Percentiles rank a stretch among this genome's conserved stretches.
phyloP scores from a whole-genome alignment of 2,329 filamentous ascomycete species.

The Diaporthe helianthi region DNA sequence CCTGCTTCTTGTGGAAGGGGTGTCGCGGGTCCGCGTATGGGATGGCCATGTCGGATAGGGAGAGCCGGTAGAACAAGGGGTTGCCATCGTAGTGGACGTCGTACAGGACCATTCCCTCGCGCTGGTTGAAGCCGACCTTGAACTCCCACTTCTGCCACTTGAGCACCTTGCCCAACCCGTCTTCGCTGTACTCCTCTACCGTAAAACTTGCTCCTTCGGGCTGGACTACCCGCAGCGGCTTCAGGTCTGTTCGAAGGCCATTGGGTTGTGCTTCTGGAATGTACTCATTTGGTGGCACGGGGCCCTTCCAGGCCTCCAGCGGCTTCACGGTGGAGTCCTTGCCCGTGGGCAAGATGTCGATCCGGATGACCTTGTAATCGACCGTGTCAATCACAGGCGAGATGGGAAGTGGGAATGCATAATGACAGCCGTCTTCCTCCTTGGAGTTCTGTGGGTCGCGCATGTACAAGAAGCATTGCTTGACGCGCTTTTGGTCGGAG shows the following conservation, averaged over 20 bases:
- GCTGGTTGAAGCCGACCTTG: conserved; percentile 68
- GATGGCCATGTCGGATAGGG: conserved; percentile 68
- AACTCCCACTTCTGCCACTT: conserved; percentile 60
- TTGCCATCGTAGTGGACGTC: conserved; percentile 67
- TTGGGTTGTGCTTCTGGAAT: conserved; percentile 64
- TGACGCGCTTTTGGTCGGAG: conserved; percentile 54
- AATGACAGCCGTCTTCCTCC: conserved; percentile 72
- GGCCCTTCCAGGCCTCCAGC: conserved; percentile 60
- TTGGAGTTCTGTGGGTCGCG: conserved; percentile 64
- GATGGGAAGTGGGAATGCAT: conserved; percentile 71
- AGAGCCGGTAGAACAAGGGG: conserved; percentile 66
- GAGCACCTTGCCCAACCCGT: conserved; percentile 39
- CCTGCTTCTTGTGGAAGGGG: conserved; percentile 70
- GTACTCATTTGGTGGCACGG: conserved; percentile 67
- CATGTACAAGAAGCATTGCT: conserved; percentile 73
- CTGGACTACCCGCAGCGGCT: conserved; percentile 68
- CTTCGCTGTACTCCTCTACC: conserved; percentile 39
- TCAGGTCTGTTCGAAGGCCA: conserved; percentile 63
- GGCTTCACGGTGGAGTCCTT: conserved; percentile 64
- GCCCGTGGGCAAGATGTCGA: conserved; percentile 74
- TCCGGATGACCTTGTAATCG: conserved; percentile 69
- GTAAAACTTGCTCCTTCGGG: conserved; percentile 68
- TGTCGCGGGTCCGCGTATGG: conserved; percentile 68
- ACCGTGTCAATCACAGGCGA: conserved; percentile 71
- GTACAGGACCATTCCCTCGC: conserved; percentile 69